Base-by-base conservation (phyloP, 1,139 yeast genomes). In the Geotrichum citri-aurantii region DNA sequence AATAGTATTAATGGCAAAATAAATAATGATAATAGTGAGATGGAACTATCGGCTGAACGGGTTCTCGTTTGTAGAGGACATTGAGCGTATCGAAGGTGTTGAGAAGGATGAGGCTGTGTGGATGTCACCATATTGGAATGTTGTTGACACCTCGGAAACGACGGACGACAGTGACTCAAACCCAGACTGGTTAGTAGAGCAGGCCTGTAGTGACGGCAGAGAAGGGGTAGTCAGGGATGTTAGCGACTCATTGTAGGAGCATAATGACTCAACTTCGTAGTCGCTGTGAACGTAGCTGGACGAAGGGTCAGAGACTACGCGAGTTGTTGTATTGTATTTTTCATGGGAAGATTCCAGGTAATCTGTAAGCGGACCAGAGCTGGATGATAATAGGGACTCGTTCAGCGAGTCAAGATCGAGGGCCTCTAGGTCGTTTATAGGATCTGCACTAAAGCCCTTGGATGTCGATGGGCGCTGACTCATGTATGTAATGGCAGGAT, bases 401-500 rank as follows among this genome's bases (percentile, higher is more conserved):
- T 50, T 24, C 17, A 29, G 12, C 19, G 21, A 23, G 10, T 56
- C 55, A 24, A 56, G 17, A 11, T 48, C 48, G 33, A 47, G 49
- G 12, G 55, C 48, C 27, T 56, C 58, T 3, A 48, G 52, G 44
- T 51, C 58, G 23, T 56, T 50, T 8, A 46, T 27, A 19, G 48
- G 50, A 14, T 47, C 51, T 6, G 29, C 12, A 17, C 37, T 42
- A 8, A 47, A 29, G 17, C 55, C 48, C 33, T 56, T 56, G 10
- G 31, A 31, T 1, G 21, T 19, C 17, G 40, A 11, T 17, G 58
- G 58, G n/a, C 55, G 42, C 26, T 50, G 55, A n/a, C 55, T 51
- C 58, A 56, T 56, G 42, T 56, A 56, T 2, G 58, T 56, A 14
- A 56, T 47, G 8, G 58, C 58, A n/a, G 58, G 58, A 40, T 51